Evolutionary conservation across 768 basidiomycete genomes (phyloP).

Genomic region (Amanita fuliginea): DNA sequence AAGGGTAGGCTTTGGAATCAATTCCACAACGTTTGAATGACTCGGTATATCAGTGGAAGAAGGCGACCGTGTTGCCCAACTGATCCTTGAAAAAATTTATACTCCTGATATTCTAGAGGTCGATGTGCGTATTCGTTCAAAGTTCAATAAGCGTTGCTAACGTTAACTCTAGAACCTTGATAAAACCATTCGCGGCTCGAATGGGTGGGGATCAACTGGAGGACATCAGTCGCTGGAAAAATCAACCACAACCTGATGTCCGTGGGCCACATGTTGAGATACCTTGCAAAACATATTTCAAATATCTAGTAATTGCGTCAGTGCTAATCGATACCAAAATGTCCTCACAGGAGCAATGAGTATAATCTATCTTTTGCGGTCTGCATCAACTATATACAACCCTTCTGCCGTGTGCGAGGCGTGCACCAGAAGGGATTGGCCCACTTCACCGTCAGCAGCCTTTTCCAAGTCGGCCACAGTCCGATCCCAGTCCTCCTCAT

Average conservation of each 20-base stretch:
- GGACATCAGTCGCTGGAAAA: slow-evolving; percentile 50
- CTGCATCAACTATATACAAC: slow-evolving; percentile 55
- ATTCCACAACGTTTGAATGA: background rate
- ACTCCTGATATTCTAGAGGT: slow-evolving; percentile 85
- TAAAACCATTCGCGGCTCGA: slow-evolving; percentile 71
- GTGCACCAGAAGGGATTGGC: slow-evolving; percentile 36
- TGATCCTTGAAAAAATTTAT: slow-evolving; percentile 85
- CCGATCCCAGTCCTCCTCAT: slow-evolving; percentile 29
- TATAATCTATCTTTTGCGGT: slow-evolving; percentile 17
- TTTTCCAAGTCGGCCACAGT: background rate
- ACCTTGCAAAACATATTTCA: slow-evolving; percentile 1
- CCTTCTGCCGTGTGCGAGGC: slow-evolving; percentile 39
- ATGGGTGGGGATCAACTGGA: slow-evolving; percentile 94
- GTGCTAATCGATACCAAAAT: no score
- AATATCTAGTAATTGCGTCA: background rate
- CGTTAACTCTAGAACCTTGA: slow-evolving; percentile 55
- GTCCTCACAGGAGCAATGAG: no score
- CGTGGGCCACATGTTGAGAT: slow-evolving; percentile 7
- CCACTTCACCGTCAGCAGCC: slow-evolving; percentile 17
- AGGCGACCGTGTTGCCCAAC: slow-evolving; percentile 93
- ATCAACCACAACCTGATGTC: slow-evolving; percentile 8
- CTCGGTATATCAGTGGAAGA: slow-evolving; percentile 51
- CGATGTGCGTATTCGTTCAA: slow-evolving; percentile 37
- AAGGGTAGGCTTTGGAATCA: slow-evolving; percentile 36
- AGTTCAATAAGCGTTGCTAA: slow-evolving; percentile 4